Percentiles rank a stretch among this genome's conserved stretches.
Conservation (phyloP, 2,329 filamentous ascomycete species). For the Sclerotinia minor region DNA sequence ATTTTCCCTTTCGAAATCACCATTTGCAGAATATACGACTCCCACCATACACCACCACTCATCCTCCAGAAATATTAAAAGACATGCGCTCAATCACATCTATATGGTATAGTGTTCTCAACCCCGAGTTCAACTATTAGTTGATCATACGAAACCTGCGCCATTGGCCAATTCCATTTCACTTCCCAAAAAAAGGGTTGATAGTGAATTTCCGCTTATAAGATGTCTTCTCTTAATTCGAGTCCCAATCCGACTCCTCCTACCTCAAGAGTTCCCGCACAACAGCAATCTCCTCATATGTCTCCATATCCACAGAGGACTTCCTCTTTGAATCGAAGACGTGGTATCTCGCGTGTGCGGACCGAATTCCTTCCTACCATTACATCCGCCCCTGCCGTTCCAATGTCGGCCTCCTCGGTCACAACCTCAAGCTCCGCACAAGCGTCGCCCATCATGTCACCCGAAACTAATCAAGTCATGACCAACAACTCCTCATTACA, state of each 20-base stretch:
- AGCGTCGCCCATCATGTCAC: slow-evolving; percentile 58
- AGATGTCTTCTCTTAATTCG: slow-evolving; percentile 18
- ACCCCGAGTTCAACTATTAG: slow-evolving; percentile 20
- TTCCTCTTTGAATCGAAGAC: slow-evolving; percentile 28
- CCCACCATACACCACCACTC: not conserved
- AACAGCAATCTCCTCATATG: slow-evolving; percentile 17
- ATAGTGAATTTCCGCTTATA: not conserved
- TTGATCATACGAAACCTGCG: slow-evolving; percentile 7
- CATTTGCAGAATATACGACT: not conserved
- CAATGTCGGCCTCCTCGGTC: slow-evolving; percentile 56
- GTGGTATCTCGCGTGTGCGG: slow-evolving; percentile 39
- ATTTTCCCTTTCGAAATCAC: not conserved
- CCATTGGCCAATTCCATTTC: not conserved
- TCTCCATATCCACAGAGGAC: slow-evolving; percentile 12
- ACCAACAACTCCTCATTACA: slow-evolving; percentile 65
- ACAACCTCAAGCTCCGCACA: slow-evolving; percentile 55
- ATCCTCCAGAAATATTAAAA: not conserved
- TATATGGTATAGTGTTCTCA: slow-evolving; percentile 20
- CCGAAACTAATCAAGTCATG: slow-evolving; percentile 51
- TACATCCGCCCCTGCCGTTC: slow-evolving; percentile 44
- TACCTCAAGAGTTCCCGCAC: not conserved
- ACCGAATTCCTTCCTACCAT: slow-evolving; percentile 37
- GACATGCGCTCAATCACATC: slow-evolving; percentile 23
- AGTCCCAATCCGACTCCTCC: slow-evolving; percentile 19
- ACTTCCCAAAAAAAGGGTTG: not conserved